These are phyloP conservation scores for Bisporella sp. DNA, from an alignment of 2,329 filamentous ascomycete species.

Conservation along the genomic window DNA sequence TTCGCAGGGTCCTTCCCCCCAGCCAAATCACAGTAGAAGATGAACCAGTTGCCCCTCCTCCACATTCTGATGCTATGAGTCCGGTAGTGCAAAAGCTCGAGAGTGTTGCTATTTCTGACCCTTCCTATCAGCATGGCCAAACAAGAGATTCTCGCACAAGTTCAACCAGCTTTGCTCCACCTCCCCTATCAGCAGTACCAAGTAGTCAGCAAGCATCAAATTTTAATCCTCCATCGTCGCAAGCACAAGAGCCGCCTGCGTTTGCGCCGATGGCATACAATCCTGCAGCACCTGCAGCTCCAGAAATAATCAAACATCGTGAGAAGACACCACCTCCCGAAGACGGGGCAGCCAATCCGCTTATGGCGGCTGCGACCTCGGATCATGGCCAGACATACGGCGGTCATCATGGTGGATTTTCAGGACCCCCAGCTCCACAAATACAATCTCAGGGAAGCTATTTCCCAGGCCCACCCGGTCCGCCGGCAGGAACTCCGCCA, in stretches of 20 bases:
- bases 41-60: constrained; percentile 46
- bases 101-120: constrained; percentile 58
- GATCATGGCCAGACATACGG: constrained; percentile 50
- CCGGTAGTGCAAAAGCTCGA: constrained; percentile 69
- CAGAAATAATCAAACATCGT: constrained; percentile 63
- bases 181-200: constrained; percentile 30
- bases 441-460: constrained; percentile 3
- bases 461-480: constrained; percentile 9
- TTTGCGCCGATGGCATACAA: constrained; percentile 64
- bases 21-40: constrained; percentile 56
- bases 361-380: constrained; percentile 49
- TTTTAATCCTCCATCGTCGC: constrained; percentile 67
- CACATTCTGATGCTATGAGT: constrained; percentile 47
- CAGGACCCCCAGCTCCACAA: constrained; percentile 8
- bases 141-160: constrained; percentile 21
- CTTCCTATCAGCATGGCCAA: constrained; percentile 35
- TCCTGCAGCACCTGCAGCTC: constrained; percentile 68
- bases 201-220: constrained; percentile 52
- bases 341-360: constrained; percentile 53
- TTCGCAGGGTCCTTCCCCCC: constrained; percentile 56
- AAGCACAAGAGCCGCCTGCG: constrained; percentile 27
- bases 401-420: constrained; percentile 21
- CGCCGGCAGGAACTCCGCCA: constrained; percentile 2
- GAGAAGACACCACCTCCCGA: constrained; percentile 75
- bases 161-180: constrained; percentile 18